Evolutionary conservation across 2,329 filamentous ascomycete genomes (phyloP).

Genomic region (Didymella keratinophila): DNA sequence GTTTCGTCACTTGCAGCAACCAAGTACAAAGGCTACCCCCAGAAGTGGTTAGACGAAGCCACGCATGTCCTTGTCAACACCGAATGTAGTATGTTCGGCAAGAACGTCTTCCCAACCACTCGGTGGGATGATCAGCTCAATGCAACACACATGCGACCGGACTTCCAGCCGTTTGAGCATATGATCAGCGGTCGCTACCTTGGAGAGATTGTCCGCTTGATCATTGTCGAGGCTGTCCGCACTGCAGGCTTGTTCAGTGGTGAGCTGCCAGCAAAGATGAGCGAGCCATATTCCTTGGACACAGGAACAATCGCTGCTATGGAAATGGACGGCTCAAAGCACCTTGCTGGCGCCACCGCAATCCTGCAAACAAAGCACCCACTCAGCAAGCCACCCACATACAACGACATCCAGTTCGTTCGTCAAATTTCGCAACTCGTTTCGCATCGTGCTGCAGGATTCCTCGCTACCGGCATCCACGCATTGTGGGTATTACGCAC

Average conservation of each 20-base stretch:
- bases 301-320: constrained; percentile 66
- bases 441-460: constrained; percentile 66
- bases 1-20: constrained; percentile 60
- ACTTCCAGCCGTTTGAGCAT: constrained; percentile 72
- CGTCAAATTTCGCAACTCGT: constrained; percentile 62
- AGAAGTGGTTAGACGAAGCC: constrained; percentile 64
- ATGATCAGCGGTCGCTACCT: constrained; percentile 70
- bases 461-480: constrained; percentile 69
- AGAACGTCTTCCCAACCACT: constrained; percentile 65
- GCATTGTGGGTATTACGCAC: constrained; percentile 66
- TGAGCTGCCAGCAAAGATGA: constrained; percentile 62
- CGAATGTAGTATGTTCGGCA: constrained; percentile 72
- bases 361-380: constrained; percentile 62
- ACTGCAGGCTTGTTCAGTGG: constrained; percentile 65
- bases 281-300: constrained; percentile 66
- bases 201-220: constrained; percentile 68
- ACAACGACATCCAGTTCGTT: constrained; percentile 63
- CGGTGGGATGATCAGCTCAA: constrained; percentile 70
- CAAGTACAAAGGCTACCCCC: constrained; percentile 65
- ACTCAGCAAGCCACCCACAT: constrained; percentile 54
- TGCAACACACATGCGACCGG: constrained; percentile 62
- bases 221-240: constrained; percentile 66
- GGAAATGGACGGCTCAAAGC: constrained; percentile 57
- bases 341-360: constrained; percentile 51
- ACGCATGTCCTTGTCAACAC: constrained; percentile 70